Conservation (phyloP, 169 alveolate genomes). For the Cryptosporidium meleagridis region DNA sequence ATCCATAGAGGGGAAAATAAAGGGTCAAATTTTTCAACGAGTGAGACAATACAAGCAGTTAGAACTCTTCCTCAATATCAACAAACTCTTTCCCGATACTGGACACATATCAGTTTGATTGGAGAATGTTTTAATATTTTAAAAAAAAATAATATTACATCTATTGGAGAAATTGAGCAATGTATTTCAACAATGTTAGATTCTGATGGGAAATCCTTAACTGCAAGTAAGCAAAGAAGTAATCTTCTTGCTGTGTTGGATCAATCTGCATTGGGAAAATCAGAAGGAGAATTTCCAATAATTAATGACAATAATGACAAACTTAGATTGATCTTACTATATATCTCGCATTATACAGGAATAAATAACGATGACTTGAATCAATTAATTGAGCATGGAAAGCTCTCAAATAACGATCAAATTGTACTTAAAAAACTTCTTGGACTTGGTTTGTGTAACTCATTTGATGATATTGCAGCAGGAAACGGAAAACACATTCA, state of each 20-base stretch:
- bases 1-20: constrained; percentile 73
- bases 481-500: constrained; percentile 63
- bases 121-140: constrained; percentile 80
- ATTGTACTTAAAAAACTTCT: constrained; percentile 44
- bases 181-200: constrained; percentile 83
- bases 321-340: constrained; percentile 81
- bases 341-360: constrained; percentile 75
- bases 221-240: constrained; percentile 71
- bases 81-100: constrained; percentile 82
- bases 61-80: constrained; percentile 83
- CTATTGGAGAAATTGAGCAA: constrained; percentile 83
- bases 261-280: constrained; percentile 13
- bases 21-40: constrained; percentile 25
- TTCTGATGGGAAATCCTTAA: constrained; percentile 79
- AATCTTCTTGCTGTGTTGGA: constrained; percentile 40
- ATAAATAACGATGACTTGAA: constrained; percentile 73
- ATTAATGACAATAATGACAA: constrained; percentile 58
- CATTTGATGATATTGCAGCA: constrained; percentile 71
- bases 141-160: constrained; percentile 76
- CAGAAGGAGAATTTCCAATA: constrained; percentile 64
- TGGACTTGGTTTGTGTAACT: constrained; percentile 56
- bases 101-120: constrained; percentile 84
- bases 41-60: constrained; percentile 80
- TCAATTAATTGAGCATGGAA: constrained; percentile 39
- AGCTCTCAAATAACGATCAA: constrained; percentile 56